Evolutionary conservation across 257 asterid genomes (phyloP).

Genomic region (Lycium ferocissimum): DNA sequence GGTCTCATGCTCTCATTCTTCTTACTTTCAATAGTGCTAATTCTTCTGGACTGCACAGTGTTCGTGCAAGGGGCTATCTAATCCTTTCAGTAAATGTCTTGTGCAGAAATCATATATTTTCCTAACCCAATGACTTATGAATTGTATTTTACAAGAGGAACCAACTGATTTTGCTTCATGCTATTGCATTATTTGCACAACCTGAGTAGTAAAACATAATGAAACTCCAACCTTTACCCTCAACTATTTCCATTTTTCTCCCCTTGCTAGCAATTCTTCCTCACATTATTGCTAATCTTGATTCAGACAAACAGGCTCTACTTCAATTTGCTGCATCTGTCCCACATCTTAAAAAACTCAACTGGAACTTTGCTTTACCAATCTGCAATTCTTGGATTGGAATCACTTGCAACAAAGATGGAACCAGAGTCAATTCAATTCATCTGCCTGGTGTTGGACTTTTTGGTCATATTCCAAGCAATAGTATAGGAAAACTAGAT

Average conservation of each 20-base stretch:
- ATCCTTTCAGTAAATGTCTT: not conserved
- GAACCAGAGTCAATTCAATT: slow-evolving; percentile 59
- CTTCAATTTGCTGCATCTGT: slow-evolving; percentile 65
- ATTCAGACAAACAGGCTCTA: slow-evolving; percentile 66
- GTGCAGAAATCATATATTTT: not conserved
- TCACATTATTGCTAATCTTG: slow-evolving; percentile 49
- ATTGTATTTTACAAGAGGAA: slow-evolving; percentile 8
- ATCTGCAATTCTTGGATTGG: slow-evolving; percentile 84
- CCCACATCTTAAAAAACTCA: slow-evolving; percentile 66
- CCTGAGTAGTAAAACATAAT: slow-evolving; percentile 41
- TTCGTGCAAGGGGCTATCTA: not conserved
- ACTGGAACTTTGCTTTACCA: slow-evolving; percentile 58
- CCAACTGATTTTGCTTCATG: not conserved
- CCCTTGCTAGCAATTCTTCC: slow-evolving; percentile 43
- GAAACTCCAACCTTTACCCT: slow-evolving; percentile 42
- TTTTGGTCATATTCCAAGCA: slow-evolving; percentile 64
- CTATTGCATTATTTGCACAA: not conserved
- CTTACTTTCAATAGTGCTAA: not conserved
- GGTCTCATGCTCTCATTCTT: no score
- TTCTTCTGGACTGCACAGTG: not conserved
- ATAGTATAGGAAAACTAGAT: slow-evolving; percentile 63
- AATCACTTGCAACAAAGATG: slow-evolving; percentile 60
- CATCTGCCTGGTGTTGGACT: slow-evolving; percentile 86
- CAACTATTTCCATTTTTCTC: slow-evolving; percentile 38
- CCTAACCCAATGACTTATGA: not conserved